Evolutionary conservation across 768 basidiomycete species (phyloP).

Genomic region (Galerina sulciceps): DNA sequence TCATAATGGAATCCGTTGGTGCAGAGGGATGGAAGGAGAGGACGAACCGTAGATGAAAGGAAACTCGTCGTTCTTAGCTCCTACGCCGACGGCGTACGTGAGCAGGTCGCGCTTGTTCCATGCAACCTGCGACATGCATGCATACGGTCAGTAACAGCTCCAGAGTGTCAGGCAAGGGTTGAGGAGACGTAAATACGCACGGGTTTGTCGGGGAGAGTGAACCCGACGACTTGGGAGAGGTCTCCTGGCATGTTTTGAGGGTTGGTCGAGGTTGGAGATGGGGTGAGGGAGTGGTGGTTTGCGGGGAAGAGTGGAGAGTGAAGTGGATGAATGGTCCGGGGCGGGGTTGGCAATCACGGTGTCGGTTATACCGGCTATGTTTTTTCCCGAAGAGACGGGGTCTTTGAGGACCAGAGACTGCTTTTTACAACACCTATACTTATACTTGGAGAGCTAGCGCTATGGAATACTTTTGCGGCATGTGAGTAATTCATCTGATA

Average conservation of each 20-base stretch:
- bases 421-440: too few relatives aligned
- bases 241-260: constrained; percentile 38
- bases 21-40: not conserved
- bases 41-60: constrained; percentile 71
- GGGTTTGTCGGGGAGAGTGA: constrained; percentile 51
- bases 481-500: too few relatives aligned
- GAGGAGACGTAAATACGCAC: constrained; percentile 38
- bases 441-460: too few relatives aligned
- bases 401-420: too few relatives aligned
- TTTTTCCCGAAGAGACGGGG: not conserved
- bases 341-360: constrained; percentile 4
- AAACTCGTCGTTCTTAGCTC: constrained; percentile 77
- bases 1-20: not conserved
- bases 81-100: constrained; percentile 80
- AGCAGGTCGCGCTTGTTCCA: constrained; percentile 89
- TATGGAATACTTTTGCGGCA: too few relatives aligned
- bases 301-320: not conserved
- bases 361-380: constrained; percentile 20
- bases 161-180: not conserved
- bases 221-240: constrained; percentile 70
- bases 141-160: too few relatives aligned
- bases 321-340: not conserved
- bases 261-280: not conserved
- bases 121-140: constrained; percentile 51
- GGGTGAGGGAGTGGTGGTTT: not conserved